Percentiles rank a stretch among this genome's conserved stretches.
Evolutionary conservation across 75 land plant genomes (phyloP).

Genomic region (Cupressus sempervirens): DNA sequence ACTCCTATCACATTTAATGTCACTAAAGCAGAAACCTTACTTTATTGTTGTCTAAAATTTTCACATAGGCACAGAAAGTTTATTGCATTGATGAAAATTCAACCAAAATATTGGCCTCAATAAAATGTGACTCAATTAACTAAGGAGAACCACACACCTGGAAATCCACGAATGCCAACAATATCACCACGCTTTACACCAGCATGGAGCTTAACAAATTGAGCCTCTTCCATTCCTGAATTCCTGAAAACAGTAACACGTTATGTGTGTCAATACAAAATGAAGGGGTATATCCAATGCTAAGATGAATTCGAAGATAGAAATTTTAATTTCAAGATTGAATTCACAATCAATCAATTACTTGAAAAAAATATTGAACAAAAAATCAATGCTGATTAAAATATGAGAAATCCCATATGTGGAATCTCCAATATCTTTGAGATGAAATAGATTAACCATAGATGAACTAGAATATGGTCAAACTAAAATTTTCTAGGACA

Average conservation of each 20-base stretch:
- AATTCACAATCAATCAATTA: not conserved
- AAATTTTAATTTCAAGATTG: not conserved
- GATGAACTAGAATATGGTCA: too few species aligned
- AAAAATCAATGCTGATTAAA: not conserved
- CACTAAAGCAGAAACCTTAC: not conserved
- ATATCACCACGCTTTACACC: conserved; percentile 85
- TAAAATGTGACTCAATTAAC: not conserved
- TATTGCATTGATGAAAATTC: not conserved
- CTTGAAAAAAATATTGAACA: not conserved
- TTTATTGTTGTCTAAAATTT: not conserved
- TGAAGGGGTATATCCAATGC: not conserved
- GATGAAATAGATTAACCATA: too few species aligned
- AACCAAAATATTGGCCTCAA: not conserved
- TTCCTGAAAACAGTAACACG: conserved; percentile 23
- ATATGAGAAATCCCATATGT: not conserved
- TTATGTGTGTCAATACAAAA: not conserved
- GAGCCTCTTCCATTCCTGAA: conserved; percentile 55
- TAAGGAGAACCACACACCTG: conserved; percentile 45
- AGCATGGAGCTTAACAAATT: conserved; percentile 62
- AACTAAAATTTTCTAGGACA: too few species aligned
- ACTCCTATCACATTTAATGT: not conserved
- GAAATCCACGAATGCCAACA: conserved; percentile 80
- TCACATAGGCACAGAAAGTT: not conserved
- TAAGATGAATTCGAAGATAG: not conserved
- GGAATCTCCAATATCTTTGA: too few species aligned